Evolutionary conservation across 192 early-diverging fungal genomes (phyloP).

Genomic region (Rhizoclosmatium globosum): DNA sequence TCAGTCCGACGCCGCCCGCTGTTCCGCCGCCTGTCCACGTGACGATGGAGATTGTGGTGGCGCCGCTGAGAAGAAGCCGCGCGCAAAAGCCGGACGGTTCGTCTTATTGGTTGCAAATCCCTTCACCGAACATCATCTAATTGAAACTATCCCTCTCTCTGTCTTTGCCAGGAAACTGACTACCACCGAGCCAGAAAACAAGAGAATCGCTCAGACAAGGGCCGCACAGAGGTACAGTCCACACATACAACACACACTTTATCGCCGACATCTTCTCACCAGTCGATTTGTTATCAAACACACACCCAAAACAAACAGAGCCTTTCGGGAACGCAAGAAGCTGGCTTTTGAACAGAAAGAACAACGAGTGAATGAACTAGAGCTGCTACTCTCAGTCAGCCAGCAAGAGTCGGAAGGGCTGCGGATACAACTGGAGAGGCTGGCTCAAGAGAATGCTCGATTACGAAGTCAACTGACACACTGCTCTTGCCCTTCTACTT

Average conservation of each 20-base stretch:
- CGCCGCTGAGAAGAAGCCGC: neutral
- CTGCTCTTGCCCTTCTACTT: neutral
- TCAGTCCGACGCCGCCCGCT: neutral
- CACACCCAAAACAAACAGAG: neutral
- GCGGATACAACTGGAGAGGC: neutral
- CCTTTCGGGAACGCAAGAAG: conserved; percentile 15
- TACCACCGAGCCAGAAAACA: conserved; percentile 16
- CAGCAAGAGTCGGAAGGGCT: neutral
- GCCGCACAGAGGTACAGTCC: conserved; percentile 1
- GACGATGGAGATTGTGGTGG: too few species aligned
- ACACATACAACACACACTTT: too few species aligned
- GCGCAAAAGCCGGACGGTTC: neutral
- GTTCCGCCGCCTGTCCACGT: neutral
- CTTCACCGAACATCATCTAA: neutral
- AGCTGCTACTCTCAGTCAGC: neutral
- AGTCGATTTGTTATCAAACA: neutral
- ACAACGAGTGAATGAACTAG: conserved; percentile 9
- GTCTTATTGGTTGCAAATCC: neutral
- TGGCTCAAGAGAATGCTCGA: neutral
- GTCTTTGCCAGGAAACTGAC: conserved; percentile 4
- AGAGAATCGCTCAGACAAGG: conserved; percentile 34
- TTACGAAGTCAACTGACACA: neutral
- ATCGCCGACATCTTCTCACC: neutral
- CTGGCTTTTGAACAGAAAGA: neutral
- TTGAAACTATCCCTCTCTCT: neutral